phyloP scores from a whole-genome alignment of 2,329 filamentous ascomycete species.

The Epicoccum nigrum region DNA sequence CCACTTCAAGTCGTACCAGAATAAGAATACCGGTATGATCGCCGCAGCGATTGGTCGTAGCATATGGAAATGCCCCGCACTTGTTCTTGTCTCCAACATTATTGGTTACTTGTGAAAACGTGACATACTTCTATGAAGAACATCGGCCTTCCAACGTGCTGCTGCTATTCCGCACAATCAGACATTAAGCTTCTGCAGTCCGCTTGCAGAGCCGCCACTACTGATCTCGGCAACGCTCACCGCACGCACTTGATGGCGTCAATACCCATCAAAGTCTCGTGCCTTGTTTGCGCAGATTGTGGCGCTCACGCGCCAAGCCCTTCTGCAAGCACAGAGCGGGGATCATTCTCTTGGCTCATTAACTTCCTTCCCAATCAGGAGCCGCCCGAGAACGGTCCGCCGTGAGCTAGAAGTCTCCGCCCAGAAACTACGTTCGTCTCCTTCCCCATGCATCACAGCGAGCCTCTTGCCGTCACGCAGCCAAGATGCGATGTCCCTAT shows the following conservation, averaged over 20 bases:
- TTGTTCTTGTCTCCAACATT: background rate
- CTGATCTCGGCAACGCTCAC: conserved; percentile 9
- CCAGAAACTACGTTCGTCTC: conserved; percentile 24
- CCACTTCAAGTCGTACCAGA: background rate
- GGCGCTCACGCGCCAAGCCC: conserved; percentile 19
- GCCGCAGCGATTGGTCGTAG: background rate
- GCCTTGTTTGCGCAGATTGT: conserved; percentile 20
- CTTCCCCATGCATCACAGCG: conserved; percentile 29
- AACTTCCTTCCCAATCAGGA: conserved; percentile 36
- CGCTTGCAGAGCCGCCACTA: conserved; percentile 9
- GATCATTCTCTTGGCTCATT: conserved; percentile 21
- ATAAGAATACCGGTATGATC: background rate
- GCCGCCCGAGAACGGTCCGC: conserved; percentile 14
- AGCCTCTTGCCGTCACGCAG: conserved; percentile 21
- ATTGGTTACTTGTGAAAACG: conserved; percentile 1
- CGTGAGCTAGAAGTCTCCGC: conserved; percentile 21
- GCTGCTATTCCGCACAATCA: background rate
- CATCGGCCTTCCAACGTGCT: background rate
- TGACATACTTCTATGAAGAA: background rate
- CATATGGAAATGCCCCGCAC: background rate
- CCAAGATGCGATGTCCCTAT: conserved; percentile 27
- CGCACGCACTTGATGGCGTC: background rate
- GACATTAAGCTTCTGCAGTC: conserved; percentile 8
- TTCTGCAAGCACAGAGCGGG: conserved; percentile 11
- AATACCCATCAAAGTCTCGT: conserved; percentile 5